phyloP scores from a whole-genome alignment of 139 green algal genomes.

The Chlorella sp. region DNA sequence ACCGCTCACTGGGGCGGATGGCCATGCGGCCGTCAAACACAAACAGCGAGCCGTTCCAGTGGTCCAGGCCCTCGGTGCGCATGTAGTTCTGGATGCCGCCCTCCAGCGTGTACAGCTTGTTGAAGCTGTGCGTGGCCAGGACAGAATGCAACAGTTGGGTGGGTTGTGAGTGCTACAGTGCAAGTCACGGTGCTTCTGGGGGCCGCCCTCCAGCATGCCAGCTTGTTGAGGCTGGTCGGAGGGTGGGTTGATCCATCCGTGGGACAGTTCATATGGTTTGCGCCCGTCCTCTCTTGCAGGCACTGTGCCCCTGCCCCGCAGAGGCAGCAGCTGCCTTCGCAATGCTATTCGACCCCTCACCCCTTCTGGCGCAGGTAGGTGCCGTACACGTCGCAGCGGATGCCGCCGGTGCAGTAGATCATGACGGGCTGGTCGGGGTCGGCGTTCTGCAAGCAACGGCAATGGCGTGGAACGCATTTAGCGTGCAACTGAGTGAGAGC shows the following conservation, averaged over 20 bases:
- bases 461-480: no score
- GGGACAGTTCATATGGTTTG: no score
- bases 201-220: no score
- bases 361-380: conserved; percentile 86
- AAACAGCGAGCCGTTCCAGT: conserved; percentile 95
- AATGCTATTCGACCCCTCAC: conserved; percentile 36
- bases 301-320: no score
- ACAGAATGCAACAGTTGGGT: no score
- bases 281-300: no score
- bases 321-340: no score
- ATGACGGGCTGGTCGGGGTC: conserved; percentile 84
- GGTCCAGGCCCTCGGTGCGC: conserved; percentile 61
- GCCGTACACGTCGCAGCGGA: conserved; percentile 98
- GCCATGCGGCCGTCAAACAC: conserved; percentile 98
- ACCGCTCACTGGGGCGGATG: conserved; percentile 59
- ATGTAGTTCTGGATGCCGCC: conserved; percentile 90
- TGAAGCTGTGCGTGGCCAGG: conserved; percentile 75
- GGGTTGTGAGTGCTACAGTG: no score
- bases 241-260: no score
- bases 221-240: no score
- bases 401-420: conserved; percentile 99
- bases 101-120: conserved; percentile 96
- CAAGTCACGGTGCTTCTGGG: no score
- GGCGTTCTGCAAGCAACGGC: not conserved
- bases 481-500: no score